Conservation (phyloP, 768 basidiomycete genomes). For the Leccinum boreale region DNA sequence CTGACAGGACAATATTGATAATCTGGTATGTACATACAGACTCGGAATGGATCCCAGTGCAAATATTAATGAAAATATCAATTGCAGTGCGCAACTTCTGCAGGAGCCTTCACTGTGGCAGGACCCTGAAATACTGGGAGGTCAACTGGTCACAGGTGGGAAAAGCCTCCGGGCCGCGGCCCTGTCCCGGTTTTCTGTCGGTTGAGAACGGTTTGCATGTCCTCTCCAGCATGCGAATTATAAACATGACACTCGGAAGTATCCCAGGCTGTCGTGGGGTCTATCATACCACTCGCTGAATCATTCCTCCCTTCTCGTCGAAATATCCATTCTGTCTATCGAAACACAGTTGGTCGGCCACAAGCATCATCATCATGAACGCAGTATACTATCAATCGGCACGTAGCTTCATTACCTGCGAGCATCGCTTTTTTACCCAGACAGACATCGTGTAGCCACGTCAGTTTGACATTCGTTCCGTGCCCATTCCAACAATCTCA, state of each 20-base stretch:
- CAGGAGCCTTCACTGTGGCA: background rate
- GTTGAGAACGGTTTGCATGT: background rate
- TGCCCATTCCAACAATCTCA: conserved; percentile 49
- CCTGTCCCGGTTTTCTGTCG: background rate
- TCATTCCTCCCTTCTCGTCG: background rate
- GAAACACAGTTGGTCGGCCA: background rate
- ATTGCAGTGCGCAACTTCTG: background rate
- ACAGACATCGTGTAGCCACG: conserved; percentile 33
- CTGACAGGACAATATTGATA: background rate
- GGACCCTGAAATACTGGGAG: too few species aligned
- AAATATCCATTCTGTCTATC: background rate
- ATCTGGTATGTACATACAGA: background rate
- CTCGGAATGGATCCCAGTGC: background rate
- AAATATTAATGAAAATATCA: background rate
- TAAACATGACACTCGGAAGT: background rate
- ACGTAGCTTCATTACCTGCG: background rate
- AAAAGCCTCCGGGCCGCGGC: background rate
- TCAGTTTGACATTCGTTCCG: conserved; percentile 50
- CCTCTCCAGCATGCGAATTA: background rate
- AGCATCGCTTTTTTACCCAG: background rate
- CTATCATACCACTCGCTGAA: background rate
- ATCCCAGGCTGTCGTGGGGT: conserved; percentile 12
- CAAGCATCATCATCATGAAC: conserved; percentile 35
- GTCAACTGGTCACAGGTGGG: background rate
- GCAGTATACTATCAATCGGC: conserved; percentile 49